Base-by-base conservation (phyloP, 2,329 filamentous ascomycete species). In the Monosporascus cannonballus region DNA sequence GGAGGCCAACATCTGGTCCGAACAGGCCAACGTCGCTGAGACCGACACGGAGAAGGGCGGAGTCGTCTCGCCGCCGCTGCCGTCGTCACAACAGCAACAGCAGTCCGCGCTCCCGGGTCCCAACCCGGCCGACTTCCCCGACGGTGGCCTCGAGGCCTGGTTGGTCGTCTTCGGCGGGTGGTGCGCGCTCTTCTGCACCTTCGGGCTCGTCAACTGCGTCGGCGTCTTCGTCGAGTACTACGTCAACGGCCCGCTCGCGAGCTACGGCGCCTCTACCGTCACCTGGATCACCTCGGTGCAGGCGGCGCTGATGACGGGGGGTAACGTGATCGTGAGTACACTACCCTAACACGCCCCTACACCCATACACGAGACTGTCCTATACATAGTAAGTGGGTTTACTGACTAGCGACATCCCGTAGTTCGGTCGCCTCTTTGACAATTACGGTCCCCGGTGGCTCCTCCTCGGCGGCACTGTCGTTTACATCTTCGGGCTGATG, bases 161-260 rank as follows among this genome's bases (percentile, higher is more conserved):
- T 69, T 81, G 8, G 76, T 77, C 2, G 80, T 86, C 4, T 64
- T 73, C 22, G 75, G 75, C 34, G 73, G 71, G 3, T 76, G 70
- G 66, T 65, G 66, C 51, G 64, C 64, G 7, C 57, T 72, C 6
- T 73, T 73, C 56, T 69, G 65, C 59, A 69, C 67, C 7, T 73
- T 72, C 54, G 71, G 71, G 6, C 59, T 71, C 17, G 52, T 71
- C 59, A 73, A 71, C 61, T 72, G 71, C 59, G 66, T 72, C 46
- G 80, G 80, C n/a, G 71, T 80, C 6, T 83, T 84, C 63, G 76
- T 83, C 59, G 68, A 74, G 48, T 81, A 83, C 64, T 85, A 84
- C 55, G 67, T 76, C 57, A 64, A 65, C 6, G 69, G 74, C 17
- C 73, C 76, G 36, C 67, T 85, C 20, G 59, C 61, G 1, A 42